Conservation (phyloP, 768 basidiomycete genomes). For the Russula griseocarnosa region DNA sequence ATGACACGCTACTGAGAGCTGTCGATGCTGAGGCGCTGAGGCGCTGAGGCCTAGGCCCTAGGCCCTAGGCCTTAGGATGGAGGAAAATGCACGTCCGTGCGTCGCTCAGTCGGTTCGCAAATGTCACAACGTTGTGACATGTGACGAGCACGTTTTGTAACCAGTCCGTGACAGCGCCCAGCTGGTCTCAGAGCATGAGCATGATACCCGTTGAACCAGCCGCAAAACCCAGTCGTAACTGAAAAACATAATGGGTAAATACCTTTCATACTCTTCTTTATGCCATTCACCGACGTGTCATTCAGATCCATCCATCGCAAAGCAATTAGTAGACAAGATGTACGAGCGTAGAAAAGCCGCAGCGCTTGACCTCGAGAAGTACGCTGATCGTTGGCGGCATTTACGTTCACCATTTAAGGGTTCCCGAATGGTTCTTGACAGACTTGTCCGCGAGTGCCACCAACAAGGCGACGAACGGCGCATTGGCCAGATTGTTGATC, state of each 20-base stretch:
- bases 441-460: slow-evolving; percentile 83
- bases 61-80: too few relatives aligned
- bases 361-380: slow-evolving; percentile 96
- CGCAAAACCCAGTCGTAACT: background rate
- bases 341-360: slow-evolving; percentile 97
- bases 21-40: too few relatives aligned
- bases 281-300: background rate
- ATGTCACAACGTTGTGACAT: too few relatives aligned
- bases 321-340: slow-evolving; percentile 86
- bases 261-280: background rate
- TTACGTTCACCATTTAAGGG: slow-evolving; percentile 1
- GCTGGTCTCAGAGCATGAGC: too few relatives aligned
- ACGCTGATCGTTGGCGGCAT: slow-evolving; percentile 25
- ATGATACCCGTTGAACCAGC: background rate
- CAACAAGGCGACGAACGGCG: slow-evolving; percentile 75
- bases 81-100: too few relatives aligned
- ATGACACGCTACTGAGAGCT: too few relatives aligned
- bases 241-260: slow-evolving; percentile 8
- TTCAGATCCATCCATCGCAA: slow-evolving; percentile 71
- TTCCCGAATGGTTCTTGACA: slow-evolving; percentile 32
- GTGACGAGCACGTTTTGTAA: too few relatives aligned
- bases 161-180: too few relatives aligned
- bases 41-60: too few relatives aligned
- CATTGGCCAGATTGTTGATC: slow-evolving; percentile 86
- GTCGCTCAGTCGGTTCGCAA: too few relatives aligned